Evolutionary conservation across 2,329 filamentous ascomycete genomes (phyloP).

Genomic region (Neopestalotiopsis rosae): DNA sequence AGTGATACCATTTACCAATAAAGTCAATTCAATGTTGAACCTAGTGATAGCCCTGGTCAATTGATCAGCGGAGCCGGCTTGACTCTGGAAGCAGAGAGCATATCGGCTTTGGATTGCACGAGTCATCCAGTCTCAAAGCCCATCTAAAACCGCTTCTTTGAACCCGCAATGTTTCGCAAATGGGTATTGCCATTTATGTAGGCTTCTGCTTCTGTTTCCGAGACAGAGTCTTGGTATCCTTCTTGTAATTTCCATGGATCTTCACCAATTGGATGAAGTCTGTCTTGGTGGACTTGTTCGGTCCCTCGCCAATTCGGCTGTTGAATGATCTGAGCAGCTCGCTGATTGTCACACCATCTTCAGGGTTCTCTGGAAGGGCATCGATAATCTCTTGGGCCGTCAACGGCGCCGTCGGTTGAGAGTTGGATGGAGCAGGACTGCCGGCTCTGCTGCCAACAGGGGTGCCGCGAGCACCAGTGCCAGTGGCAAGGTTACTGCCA

Average conservation of each 20-base stretch:
- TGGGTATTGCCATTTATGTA: neutral
- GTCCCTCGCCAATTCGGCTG: conserved; percentile 55
- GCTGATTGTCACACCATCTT: conserved; percentile 58
- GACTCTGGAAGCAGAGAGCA: neutral
- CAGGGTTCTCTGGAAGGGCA: conserved; percentile 51
- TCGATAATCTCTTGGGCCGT: conserved; percentile 60
- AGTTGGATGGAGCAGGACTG: conserved; percentile 57
- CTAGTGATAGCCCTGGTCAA: neutral
- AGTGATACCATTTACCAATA: neutral
- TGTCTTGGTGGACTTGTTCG: conserved; percentile 55
- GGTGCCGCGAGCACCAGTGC: conserved; percentile 51
- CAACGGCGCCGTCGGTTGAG: conserved; percentile 41
- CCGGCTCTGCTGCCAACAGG: conserved; percentile 65
- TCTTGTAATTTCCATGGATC: conserved; percentile 56
- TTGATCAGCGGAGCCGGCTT: neutral
- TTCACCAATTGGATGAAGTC: conserved; percentile 67
- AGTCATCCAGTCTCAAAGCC: neutral
- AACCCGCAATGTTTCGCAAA: neutral
- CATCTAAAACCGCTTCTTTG: neutral
- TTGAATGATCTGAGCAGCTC: conserved; percentile 61
- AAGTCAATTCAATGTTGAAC: neutral
- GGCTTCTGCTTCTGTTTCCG: conserved; percentile 35
- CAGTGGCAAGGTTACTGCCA: conserved; percentile 30
- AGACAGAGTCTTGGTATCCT: conserved; percentile 60
- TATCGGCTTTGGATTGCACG: neutral